These are phyloP conservation scores for Penicillium ochrochloron DNA, from an alignment of 495 filamentous ascomycete genomes.

Conservation along the genomic window DNA sequence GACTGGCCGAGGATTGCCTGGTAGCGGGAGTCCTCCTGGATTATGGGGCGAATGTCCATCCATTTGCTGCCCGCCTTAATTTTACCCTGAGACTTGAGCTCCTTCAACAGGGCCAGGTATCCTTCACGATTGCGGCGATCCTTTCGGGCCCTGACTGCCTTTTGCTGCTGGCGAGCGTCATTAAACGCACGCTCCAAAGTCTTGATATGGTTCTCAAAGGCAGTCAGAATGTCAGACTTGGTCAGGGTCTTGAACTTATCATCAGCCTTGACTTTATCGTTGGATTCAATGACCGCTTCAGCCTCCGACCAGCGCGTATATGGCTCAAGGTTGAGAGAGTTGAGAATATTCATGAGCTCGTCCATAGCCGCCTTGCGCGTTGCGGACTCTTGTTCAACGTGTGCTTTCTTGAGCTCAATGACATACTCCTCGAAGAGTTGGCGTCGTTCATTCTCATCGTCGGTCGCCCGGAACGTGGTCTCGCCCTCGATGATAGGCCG, in stretches of 20 bases:
- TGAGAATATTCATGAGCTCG: conserved; percentile 78
- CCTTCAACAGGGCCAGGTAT: conserved; percentile 72
- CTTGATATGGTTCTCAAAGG: conserved; percentile 95
- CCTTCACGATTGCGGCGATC: conserved; percentile 85
- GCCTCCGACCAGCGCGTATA: conserved; percentile 96
- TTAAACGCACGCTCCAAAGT: conserved; percentile 87
- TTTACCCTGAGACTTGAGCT: conserved; percentile 75
- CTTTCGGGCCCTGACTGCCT: conserved; percentile 74
- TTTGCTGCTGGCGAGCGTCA: conserved; percentile 84
- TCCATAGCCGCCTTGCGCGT: conserved; percentile 83
- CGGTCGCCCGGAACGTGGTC: conserved; percentile 90
- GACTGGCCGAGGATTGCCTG: conserved; percentile 80
- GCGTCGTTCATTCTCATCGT: conserved; percentile 84
- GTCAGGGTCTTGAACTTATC: conserved; percentile 86
- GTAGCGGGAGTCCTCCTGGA: conserved; percentile 85
- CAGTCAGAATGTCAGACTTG: conserved; percentile 88
- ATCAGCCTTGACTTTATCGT: conserved; percentile 79
- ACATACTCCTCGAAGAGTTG: conserved; percentile 96
- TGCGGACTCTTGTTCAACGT: conserved; percentile 72
- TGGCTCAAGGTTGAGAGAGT: conserved; percentile 83
- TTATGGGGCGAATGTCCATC: conserved; percentile 76
- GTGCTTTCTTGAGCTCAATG: conserved; percentile 74
- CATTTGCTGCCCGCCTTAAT: conserved; percentile 92
- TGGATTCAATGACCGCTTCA: conserved; percentile 76
- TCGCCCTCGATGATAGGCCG: conserved; percentile 94